Evolutionary conservation across 768 basidiomycete genomes (phyloP).

Genomic region (Collybia sp.): DNA sequence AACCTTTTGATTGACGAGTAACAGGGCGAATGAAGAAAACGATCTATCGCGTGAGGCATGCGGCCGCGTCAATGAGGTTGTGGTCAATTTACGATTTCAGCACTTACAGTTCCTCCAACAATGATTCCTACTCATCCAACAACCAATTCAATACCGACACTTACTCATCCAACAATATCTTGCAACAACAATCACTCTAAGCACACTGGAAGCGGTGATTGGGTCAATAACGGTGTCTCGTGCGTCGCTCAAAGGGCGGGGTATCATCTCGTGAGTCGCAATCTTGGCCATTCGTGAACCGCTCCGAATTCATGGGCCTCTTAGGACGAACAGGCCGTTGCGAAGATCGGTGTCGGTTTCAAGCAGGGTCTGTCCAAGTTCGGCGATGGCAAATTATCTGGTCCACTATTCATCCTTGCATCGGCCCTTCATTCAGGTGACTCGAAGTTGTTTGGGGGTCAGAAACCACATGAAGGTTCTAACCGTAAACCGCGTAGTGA

Average conservation of each 20-base stretch:
- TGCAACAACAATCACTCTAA: conserved; percentile 8
- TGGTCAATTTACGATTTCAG: too few species aligned
- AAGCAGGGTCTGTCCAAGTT: conserved; percentile 31
- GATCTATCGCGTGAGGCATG: too few species aligned
- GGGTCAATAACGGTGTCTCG: conserved; percentile 34
- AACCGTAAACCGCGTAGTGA: too few species aligned
- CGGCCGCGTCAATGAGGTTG: too few species aligned
- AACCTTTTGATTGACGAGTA: too few species aligned
- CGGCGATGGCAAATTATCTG: conserved; percentile 12
- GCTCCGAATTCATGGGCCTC: neutral
- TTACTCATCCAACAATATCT: conserved; percentile 5
- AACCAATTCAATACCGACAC: conserved; percentile 9
- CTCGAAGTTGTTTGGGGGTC: too few species aligned
- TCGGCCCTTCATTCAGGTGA: too few species aligned
- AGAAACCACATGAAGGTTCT: too few species aligned
- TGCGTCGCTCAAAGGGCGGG: conserved; percentile 35
- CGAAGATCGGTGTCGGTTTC: conserved; percentile 33
- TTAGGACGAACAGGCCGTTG: conserved; percentile 31
- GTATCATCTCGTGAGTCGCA: conserved; percentile 34
- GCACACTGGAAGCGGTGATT: conserved; percentile 17
- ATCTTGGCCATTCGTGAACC: neutral
- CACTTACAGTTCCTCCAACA: conserved; percentile 11
- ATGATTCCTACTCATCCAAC: conserved; percentile 3
- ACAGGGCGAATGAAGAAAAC: too few species aligned
- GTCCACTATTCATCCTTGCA: too few species aligned